These are phyloP conservation scores for Trifolium pratense DNA, from an alignment of 306 rosid species.

Conservation along the genomic window DNA sequence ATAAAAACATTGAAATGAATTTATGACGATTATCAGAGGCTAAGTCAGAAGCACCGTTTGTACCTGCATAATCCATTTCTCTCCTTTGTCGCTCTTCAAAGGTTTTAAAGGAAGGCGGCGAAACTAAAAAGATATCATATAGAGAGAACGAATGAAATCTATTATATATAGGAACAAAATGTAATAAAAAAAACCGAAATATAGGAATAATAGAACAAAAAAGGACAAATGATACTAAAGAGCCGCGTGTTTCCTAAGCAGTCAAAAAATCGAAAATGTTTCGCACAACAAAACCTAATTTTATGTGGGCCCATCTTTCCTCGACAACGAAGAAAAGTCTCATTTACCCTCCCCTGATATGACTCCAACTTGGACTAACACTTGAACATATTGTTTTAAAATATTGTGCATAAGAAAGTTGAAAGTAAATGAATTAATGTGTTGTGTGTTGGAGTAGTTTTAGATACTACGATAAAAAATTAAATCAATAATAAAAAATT, in stretches of 20 bases:
- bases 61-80: slow-evolving; percentile 14
- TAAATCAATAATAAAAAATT: too few relatives aligned
- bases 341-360: neutral
- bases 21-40: neutral
- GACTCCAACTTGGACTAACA: neutral
- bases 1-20: neutral
- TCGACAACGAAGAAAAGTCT: neutral
- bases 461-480: too few relatives aligned
- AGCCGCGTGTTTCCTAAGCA: neutral
- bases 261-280: neutral
- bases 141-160: neutral
- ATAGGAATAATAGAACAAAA: neutral
- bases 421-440: too few relatives aligned
- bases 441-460: too few relatives aligned
- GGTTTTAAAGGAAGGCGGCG: neutral
- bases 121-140: neutral
- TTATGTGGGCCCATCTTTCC: neutral
- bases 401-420: too few relatives aligned
- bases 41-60: neutral
- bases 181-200: neutral
- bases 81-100: slow-evolving; percentile 22
- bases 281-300: neutral
- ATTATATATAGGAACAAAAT: neutral
- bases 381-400: neutral
- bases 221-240: neutral